A percentile compares a stretch with the other conserved stretches of the same genome.
These are phyloP conservation scores for Nicotiana knightiana DNA, from an alignment of 257 asterid species.

Conservation along the genomic window DNA sequence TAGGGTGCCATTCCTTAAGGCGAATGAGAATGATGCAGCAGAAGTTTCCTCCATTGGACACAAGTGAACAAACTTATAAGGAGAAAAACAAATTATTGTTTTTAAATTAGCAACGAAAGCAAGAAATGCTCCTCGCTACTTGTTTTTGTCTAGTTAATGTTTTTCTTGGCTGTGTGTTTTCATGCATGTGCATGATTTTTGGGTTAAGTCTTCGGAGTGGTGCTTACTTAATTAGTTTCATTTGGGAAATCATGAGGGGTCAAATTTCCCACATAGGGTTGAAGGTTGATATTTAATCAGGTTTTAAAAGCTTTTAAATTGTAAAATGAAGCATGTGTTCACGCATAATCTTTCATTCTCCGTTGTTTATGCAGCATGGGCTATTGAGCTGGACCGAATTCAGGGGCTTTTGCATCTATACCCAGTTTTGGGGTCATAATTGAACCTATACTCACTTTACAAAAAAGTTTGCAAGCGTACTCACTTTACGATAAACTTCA, in stretches of 20 bases:
- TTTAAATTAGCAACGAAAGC: background rate
- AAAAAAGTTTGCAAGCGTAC: too few species aligned
- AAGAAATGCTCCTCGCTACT: background rate
- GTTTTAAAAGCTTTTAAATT: background rate
- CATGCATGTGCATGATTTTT: background rate
- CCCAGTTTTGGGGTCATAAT: too few species aligned
- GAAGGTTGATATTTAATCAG: background rate
- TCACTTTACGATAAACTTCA: too few species aligned
- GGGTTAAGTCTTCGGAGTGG: background rate
- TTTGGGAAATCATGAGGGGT: background rate
- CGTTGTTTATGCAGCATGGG: too few species aligned
- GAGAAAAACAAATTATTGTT: background rate
- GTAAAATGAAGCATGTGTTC: background rate
- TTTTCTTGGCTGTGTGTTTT: background rate
- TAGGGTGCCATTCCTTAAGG: conserved; percentile 24
- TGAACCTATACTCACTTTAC: too few species aligned
- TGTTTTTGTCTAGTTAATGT: background rate
- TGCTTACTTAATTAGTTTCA: background rate
- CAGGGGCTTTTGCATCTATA: too few species aligned
- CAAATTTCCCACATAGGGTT: background rate
- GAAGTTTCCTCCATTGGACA: background rate
- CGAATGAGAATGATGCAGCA: conserved; percentile 9
- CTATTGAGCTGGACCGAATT: too few species aligned
- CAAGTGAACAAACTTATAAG: background rate
- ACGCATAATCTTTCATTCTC: too few species aligned